These are phyloP conservation scores for Pochonia chlamydosporia DNA, from an alignment of 2,329 filamentous ascomycete species.

Conservation along the genomic window DNA sequence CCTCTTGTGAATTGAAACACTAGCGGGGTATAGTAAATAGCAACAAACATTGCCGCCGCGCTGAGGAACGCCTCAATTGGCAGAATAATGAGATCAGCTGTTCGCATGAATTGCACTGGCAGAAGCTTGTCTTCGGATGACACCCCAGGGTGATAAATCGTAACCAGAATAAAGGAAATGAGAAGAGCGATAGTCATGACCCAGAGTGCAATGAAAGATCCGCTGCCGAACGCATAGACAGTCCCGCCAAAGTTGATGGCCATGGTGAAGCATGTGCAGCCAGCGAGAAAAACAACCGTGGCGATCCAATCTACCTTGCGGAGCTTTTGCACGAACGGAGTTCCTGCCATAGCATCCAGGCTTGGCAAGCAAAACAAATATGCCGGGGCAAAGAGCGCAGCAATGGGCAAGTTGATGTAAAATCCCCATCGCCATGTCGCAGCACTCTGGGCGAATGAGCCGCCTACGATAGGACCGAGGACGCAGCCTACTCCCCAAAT, in stretches of 20 bases:
- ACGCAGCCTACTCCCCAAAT: conserved; percentile 40
- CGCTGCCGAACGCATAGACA: conserved; percentile 37
- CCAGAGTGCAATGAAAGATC: conserved; percentile 37
- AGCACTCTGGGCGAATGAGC: conserved; percentile 21
- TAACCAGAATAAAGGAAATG: conserved; percentile 37
- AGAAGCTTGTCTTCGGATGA: conserved; percentile 30
- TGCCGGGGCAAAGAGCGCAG: not conserved
- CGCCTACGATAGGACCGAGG: conserved; percentile 25
- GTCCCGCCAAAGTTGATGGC: conserved; percentile 44
- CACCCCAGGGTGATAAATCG: conserved; percentile 24
- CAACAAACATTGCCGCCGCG: conserved; percentile 19
- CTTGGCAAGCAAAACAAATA: not conserved
- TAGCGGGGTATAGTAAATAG: conserved; percentile 42
- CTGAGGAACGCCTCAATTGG: conserved; percentile 27
- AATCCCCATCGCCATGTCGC: conserved; percentile 34
- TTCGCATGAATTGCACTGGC: conserved; percentile 38
- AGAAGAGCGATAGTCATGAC: conserved; percentile 33
- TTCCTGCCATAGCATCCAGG: not conserved
- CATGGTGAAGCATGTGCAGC: conserved; percentile 35
- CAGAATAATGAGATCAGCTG: conserved; percentile 32
- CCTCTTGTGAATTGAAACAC: conserved; percentile 42
- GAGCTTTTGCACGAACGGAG: not conserved
- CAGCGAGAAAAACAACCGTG: conserved; percentile 32
- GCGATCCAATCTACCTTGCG: conserved; percentile 37
- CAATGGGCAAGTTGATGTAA: conserved; percentile 33